These are phyloP conservation scores for Allantophomopsis lycopodina DNA, from an alignment of 2,329 filamentous ascomycete genomes.

Conservation along the genomic window DNA sequence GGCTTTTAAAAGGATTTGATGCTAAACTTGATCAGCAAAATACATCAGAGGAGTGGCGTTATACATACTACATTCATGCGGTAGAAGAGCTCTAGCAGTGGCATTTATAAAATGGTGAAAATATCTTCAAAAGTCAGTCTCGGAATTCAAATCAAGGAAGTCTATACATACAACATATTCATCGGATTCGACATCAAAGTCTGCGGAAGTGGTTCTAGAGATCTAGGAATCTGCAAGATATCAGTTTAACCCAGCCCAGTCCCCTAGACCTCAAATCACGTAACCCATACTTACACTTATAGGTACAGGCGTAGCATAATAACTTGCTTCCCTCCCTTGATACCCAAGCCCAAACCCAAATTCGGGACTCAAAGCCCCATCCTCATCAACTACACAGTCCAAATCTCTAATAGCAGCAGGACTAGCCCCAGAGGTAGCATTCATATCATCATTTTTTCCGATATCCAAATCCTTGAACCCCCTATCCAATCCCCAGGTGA, in stretches of 20 bases:
- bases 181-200: slow-evolving; percentile 59
- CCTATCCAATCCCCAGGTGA: slow-evolving; percentile 56
- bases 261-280: background rate
- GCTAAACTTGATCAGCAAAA: slow-evolving; percentile 13
- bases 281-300: slow-evolving; percentile 32
- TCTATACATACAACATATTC: slow-evolving; percentile 43
- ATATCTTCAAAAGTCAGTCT: slow-evolving; percentile 21
- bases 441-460: slow-evolving; percentile 55
- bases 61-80: background rate
- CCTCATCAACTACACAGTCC: slow-evolving; percentile 5
- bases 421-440: slow-evolving; percentile 41
- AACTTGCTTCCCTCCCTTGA: slow-evolving; percentile 39
- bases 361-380: slow-evolving; percentile 19
- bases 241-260: background rate
- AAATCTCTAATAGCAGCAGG: slow-evolving; percentile 16
- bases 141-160: too few relatives aligned
- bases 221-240: slow-evolving; percentile 10
- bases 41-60: too few relatives aligned
- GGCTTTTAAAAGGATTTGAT: slow-evolving; percentile 37
- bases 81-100: slow-evolving; percentile 1
- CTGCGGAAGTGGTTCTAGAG: slow-evolving; percentile 31
- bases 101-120: slow-evolving; percentile 39
- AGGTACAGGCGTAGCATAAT: slow-evolving; percentile 56
- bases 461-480: slow-evolving; percentile 58
- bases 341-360: slow-evolving; percentile 33